Base-by-base conservation (phyloP, 2,329 filamentous ascomycete species). In the Hypoxylon rubiginosum region DNA sequence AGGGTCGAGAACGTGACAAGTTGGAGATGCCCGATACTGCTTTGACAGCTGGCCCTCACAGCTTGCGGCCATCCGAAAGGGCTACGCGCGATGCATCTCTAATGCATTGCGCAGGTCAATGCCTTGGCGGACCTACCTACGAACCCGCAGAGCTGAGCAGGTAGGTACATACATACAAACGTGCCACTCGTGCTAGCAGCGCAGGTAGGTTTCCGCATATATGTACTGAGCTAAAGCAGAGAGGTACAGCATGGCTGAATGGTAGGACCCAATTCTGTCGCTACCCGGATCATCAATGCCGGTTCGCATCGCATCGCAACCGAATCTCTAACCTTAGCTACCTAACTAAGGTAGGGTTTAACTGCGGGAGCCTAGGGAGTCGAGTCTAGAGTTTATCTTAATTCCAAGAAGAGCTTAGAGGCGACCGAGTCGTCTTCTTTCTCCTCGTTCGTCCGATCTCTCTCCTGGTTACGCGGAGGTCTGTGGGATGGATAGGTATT, bases 1-100 rank as follows among this genome's bases (percentile, higher is more conserved):
- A 70, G 56, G 67, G 61, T 63, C 58, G 55, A 66, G 64, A 70
- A 70, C 67, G 67, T 70, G 67, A 70, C 67, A 68, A 63, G 65
- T 68, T 66, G 65, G 59, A 65, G 62, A 70, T 70, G 67, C 67
- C 67, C 64, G 67, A 65, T 69, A 65, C 67, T 70, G 64, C 65
- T 68, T 69, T 67, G 64, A 67, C 64, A 67, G 67, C 64, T 67
- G 67, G 63, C 64, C 56, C 58, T 69, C 63, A 65, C 65, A 62
- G 55, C 59, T 64, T 48, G 64, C 60, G 63, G 53, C 56, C 56
- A 63, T 64, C 65, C 54, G 51, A 65, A 62, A 53, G 66, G 51
- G 58, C 58, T 61, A 58, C 63, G 55, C 66, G 49, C 66, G 66
- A 62, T 64, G 67, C 64, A 69, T 63, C 61, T 61, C 36, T 63